These are phyloP conservation scores for Potentilla sterilis DNA, from an alignment of 306 rosid species.

Conservation along the genomic window DNA sequence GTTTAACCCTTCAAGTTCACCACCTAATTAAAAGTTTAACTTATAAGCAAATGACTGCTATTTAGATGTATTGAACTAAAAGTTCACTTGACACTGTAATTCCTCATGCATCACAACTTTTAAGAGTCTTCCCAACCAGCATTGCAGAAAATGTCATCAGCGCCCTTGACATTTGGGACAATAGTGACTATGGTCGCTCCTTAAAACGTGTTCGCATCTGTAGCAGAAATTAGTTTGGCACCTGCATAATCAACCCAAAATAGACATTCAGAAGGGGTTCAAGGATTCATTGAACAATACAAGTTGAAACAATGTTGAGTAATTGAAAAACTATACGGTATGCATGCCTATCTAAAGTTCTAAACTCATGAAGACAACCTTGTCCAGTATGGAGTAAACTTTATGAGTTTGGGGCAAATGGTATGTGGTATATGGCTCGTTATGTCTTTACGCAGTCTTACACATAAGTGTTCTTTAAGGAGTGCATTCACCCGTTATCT, in stretches of 20 bases:
- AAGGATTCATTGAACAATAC: constrained; percentile 3
- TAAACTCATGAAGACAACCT: not conserved
- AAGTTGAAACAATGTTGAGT: not conserved
- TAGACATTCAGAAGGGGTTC: not conserved
- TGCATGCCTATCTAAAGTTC: not conserved
- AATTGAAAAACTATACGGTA: not conserved
- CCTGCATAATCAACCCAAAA: constrained; percentile 13
- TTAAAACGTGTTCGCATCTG: not conserved
- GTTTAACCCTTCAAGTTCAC: not conserved
- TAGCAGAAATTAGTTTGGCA: constrained; percentile 19
- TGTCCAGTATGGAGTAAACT: not conserved
- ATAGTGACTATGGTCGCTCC: not conserved
- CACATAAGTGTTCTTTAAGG: not conserved
- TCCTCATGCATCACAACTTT: not conserved
- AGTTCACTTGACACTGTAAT: not conserved
- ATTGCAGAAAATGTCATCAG: not conserved
- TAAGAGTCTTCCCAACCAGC: not conserved
- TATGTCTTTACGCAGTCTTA: too few species aligned
- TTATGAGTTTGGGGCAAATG: not conserved
- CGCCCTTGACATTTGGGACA: constrained; percentile 5
- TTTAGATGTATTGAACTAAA: not conserved
- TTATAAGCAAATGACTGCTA: not conserved
- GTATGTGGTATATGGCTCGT: not conserved
- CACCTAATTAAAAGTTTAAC: not conserved
- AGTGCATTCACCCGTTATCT: not conserved